Evolutionary conservation across 768 basidiomycete species (phyloP).

Genomic region (Mycena latifolia): DNA sequence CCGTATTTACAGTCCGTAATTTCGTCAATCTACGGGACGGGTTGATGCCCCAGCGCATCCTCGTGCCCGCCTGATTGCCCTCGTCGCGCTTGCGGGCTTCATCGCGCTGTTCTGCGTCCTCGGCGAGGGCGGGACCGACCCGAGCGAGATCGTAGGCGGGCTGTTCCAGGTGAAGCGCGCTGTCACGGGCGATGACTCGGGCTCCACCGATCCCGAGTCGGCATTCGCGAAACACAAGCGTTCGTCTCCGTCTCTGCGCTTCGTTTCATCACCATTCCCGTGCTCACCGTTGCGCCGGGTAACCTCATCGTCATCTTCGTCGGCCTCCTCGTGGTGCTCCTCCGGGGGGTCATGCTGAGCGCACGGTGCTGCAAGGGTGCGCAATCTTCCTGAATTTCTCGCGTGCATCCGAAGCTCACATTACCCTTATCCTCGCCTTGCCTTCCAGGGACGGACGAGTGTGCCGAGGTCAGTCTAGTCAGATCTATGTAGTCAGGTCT

Average conservation of each 20-base stretch:
- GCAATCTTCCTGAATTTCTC: conserved; percentile 14
- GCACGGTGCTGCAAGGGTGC: conserved; percentile 77
- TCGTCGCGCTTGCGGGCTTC: conserved; percentile 47
- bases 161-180: conserved; percentile 48
- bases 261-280: too few species aligned
- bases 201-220: too few species aligned
- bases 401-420: background rate
- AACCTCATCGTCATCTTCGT: conserved; percentile 78
- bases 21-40: too few species aligned
- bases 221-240: conserved; percentile 58
- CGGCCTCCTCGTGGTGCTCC: conserved; percentile 66
- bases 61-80: conserved; percentile 46
- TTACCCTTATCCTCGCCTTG: too few species aligned
- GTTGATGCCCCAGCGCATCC: conserved; percentile 47
- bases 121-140: conserved; percentile 31
- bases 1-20: too few species aligned
- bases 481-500: too few species aligned
- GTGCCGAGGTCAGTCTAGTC: too few species aligned
- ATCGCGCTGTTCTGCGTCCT: conserved; percentile 44
- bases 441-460: too few species aligned
- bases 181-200: conserved; percentile 34
- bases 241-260: conserved; percentile 39
- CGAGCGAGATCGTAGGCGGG: conserved; percentile 40
- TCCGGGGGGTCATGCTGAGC: conserved; percentile 68
- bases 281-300: conserved; percentile 47